Percentiles rank a stretch among this genome's conserved stretches.
These are phyloP conservation scores for Botrytis deweyae DNA, from an alignment of 2,329 filamentous ascomycete species.

Conservation along the genomic window DNA sequence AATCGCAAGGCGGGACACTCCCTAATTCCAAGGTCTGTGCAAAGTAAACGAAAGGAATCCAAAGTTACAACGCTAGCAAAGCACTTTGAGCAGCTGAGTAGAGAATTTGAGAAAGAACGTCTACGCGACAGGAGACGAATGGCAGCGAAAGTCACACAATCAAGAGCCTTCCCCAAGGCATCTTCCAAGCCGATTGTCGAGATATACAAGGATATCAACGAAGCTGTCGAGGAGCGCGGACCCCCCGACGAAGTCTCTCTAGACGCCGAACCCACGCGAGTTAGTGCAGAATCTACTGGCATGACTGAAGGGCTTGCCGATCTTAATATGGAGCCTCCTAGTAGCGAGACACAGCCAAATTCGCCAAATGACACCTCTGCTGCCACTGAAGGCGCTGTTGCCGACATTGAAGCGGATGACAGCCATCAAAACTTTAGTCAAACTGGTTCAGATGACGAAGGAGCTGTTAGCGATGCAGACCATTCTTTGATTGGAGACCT, in stretches of 20 bases:
- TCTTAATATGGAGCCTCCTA: slow-evolving; percentile 29
- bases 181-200: slow-evolving; percentile 96
- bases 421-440: slow-evolving; percentile 51
- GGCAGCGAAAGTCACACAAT: slow-evolving; percentile 71
- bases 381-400: slow-evolving; percentile 36
- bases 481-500: slow-evolving; percentile 68
- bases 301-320: slow-evolving; percentile 37
- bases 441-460: slow-evolving; percentile 68
- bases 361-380: slow-evolving; percentile 36
- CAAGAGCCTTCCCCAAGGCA: slow-evolving; percentile 82
- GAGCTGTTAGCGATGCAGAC: slow-evolving; percentile 69
- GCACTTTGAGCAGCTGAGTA: slow-evolving; percentile 94
- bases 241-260: slow-evolving; percentile 56
- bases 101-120: slow-evolving; percentile 86
- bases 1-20: slow-evolving; percentile 61
- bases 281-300: slow-evolving; percentile 35
- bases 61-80: slow-evolving; percentile 90
- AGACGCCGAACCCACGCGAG: slow-evolving; percentile 33
- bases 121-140: slow-evolving; percentile 80
- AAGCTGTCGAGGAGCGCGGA: slow-evolving; percentile 81
- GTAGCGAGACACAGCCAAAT: slow-evolving; percentile 27
- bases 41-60: slow-evolving; percentile 65
- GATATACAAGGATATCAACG: slow-evolving; percentile 89
- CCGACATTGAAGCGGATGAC: slow-evolving; percentile 45
- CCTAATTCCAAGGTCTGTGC: slow-evolving; percentile 83